Percentiles rank a stretch among this genome's conserved stretches.
Evolutionary conservation across 2,329 filamentous ascomycete genomes (phyloP).

Genomic region (Septoria linicola): DNA sequence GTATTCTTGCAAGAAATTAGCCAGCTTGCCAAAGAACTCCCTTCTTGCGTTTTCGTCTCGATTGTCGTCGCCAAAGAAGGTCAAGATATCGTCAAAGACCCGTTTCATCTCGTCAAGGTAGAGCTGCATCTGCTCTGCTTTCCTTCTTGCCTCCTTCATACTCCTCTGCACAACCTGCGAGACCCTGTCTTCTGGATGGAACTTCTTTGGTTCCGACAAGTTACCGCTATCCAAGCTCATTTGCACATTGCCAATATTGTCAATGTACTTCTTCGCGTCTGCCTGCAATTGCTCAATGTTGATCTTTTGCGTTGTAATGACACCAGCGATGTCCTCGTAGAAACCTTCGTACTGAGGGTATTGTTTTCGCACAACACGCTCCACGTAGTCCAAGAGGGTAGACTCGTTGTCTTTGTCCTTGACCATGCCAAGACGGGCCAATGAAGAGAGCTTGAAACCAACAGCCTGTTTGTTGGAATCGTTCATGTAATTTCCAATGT

Average conservation of each 20-base stretch:
- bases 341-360: slow-evolving; percentile 96
- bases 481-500: slow-evolving; percentile 99
- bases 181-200: slow-evolving; percentile 95
- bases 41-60: slow-evolving; percentile 87
- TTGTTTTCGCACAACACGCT: slow-evolving; percentile 92
- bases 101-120: slow-evolving; percentile 91
- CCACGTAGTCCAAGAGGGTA: slow-evolving; percentile 90
- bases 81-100: slow-evolving; percentile 92
- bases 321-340: slow-evolving; percentile 75
- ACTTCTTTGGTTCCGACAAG: slow-evolving; percentile 92
- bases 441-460: slow-evolving; percentile 95
- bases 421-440: slow-evolving; percentile 91
- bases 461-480: slow-evolving; percentile 97
- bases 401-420: slow-evolving; percentile 99
- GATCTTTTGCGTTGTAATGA: slow-evolving; percentile 79
- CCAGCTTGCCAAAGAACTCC: slow-evolving; percentile 94
- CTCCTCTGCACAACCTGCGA: slow-evolving; percentile 84
- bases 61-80: slow-evolving; percentile 93
- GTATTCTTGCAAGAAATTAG: slow-evolving; percentile 87
- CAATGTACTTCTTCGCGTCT: slow-evolving; percentile 89
- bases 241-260: slow-evolving; percentile 92
- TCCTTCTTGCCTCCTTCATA: slow-evolving; percentile 95
- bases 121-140: slow-evolving; percentile 91
- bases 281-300: slow-evolving; percentile 88
- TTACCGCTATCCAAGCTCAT: slow-evolving; percentile 89